These are phyloP conservation scores for Phytophthora foliorum DNA, from an alignment of 352 stramenopile species.

Conservation along the genomic window DNA sequence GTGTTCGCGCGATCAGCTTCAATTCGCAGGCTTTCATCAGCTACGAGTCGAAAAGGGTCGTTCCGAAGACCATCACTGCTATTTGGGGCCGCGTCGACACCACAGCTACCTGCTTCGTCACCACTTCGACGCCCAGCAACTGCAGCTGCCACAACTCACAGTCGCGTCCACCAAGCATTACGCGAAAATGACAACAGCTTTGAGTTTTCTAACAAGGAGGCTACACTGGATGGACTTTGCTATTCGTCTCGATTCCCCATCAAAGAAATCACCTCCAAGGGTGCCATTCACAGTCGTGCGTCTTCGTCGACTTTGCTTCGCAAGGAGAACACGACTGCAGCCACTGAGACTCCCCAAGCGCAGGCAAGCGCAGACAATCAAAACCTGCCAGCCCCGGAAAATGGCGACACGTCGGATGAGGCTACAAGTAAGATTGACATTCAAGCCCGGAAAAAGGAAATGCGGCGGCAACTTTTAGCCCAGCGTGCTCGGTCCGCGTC, in stretches of 20 bases:
- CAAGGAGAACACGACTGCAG: constrained; percentile 2
- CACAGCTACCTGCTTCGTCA: constrained; percentile 21
- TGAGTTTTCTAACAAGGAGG: constrained; percentile 57
- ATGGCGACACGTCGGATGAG: constrained; percentile 4
- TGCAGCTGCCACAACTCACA: constrained; percentile 54
- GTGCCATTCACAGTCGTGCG: constrained; percentile 16
- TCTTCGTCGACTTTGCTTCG: constrained; percentile 31
- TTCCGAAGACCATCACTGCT: constrained; percentile 17
- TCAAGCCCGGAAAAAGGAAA: constrained; percentile 33
- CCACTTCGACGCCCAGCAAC: constrained; percentile 53
- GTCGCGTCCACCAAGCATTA: constrained; percentile 68
- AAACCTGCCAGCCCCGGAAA: constrained; percentile 2
- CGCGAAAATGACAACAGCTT: constrained; percentile 66
- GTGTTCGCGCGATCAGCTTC: constrained; percentile 55
- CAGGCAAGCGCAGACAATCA: constrained; percentile 11
- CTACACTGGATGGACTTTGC: constrained; percentile 55
- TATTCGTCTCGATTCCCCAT: constrained; percentile 72
- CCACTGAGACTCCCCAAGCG: background rate
- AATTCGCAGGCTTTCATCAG: constrained; percentile 43
- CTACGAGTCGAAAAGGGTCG: constrained; percentile 21
- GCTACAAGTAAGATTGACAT: constrained; percentile 12
- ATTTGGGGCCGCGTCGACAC: constrained; percentile 10
- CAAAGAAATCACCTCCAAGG: constrained; percentile 25
- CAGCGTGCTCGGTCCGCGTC: constrained; percentile 33
- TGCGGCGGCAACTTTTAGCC: constrained; percentile 29